Base-by-base conservation (phyloP, 2,329 filamentous ascomycete genomes). In the Pyrenophora graminea region DNA sequence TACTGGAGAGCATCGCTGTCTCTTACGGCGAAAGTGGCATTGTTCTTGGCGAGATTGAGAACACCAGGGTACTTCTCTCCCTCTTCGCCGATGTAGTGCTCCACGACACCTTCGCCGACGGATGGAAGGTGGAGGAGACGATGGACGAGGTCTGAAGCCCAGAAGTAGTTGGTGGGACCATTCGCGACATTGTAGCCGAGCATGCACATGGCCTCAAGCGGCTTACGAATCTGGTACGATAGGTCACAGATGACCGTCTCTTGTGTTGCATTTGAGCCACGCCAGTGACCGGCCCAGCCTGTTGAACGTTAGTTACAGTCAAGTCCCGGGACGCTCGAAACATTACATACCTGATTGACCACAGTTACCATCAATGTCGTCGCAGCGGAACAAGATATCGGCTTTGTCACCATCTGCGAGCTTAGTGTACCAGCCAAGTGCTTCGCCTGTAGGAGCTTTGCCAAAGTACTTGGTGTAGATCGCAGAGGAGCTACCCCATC, bases 231-330 rank as follows among this genome's bases (percentile, higher is more conserved):
- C 32, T 61, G 53, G 70, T 84, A 89, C 1, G 85, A 87, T 1
- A 82, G 75, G 4, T 80, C 78, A 71, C 86, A 89, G 70, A 89
- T 88, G 58, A 89, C 86, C 2, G 86, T 89, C 70, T 89, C 85
- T 1, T 78, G 72, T 2, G 85, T 84, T 2, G 80, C 85, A 54
- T 89, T 89, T 21, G 70, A 64, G 37, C 86, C 86, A 47, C 87
- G 82, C 82, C 82, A 87, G 75, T 89, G 86, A 30, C 86, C 86
- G 39, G 77, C 86, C 80, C 82, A 89, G 44, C 76, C 85, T 87
- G 30, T 4, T 9, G 7, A 17, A 31, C 44, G 44, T 55, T 30
- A 49, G 44, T 42, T 17, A 46, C 12, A 8, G 10, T 41, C 2
- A 6, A 4, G 1, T 2, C 13, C 17, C 25, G 17, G 17, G 15